A percentile compares a stretch with the other conserved stretches of the same genome.
Conservation (phyloP, 2,329 filamentous ascomycete genomes). For the Ophiostoma montium region DNA sequence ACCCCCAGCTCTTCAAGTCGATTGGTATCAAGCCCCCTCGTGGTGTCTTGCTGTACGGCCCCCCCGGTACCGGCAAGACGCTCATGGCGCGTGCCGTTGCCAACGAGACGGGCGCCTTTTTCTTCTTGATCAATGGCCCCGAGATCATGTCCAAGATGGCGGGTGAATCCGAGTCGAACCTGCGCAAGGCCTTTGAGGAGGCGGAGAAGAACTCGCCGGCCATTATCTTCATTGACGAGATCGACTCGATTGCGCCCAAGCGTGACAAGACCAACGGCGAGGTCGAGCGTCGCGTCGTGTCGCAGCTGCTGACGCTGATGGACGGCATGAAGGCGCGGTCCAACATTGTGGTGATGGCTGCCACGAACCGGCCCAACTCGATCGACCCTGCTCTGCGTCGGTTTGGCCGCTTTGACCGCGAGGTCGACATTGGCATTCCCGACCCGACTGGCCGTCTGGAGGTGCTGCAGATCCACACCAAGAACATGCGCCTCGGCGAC, state of each 20-base stretch:
- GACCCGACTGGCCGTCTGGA: constrained; percentile 97
- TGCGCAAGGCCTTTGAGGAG: constrained; percentile 98
- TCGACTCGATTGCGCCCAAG: constrained; percentile 98
- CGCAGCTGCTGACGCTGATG: constrained; percentile 90
- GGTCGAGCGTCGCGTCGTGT: constrained; percentile 95
- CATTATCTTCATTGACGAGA: constrained; percentile 99
- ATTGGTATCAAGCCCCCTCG: constrained; percentile 99
- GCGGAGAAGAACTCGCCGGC: constrained; percentile 98
- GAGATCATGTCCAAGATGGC: constrained; percentile 99
- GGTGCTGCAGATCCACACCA: constrained; percentile 98
- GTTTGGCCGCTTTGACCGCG: constrained; percentile 97
- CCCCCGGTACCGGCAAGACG: constrained; percentile 98
- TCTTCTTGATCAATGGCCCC: constrained; percentile 98
- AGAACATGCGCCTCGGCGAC: constrained; percentile 99
- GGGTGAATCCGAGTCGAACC: constrained; percentile 95
- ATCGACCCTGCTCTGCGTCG: constrained; percentile 95
- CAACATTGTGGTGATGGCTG: constrained; percentile 98
- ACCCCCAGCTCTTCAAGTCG: constrained; percentile 98
- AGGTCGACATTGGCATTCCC: constrained; percentile 95
- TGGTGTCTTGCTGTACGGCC: constrained; percentile 91
- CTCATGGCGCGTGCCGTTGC: constrained; percentile 97
- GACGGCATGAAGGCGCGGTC: constrained; percentile 99
- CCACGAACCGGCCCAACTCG: constrained; percentile 96
- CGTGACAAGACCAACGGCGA: constrained; percentile 99
- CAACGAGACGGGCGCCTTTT: constrained; percentile 98